Base-by-base conservation (phyloP, 208 protist species). In the Tritrichomonas musculus region DNA sequence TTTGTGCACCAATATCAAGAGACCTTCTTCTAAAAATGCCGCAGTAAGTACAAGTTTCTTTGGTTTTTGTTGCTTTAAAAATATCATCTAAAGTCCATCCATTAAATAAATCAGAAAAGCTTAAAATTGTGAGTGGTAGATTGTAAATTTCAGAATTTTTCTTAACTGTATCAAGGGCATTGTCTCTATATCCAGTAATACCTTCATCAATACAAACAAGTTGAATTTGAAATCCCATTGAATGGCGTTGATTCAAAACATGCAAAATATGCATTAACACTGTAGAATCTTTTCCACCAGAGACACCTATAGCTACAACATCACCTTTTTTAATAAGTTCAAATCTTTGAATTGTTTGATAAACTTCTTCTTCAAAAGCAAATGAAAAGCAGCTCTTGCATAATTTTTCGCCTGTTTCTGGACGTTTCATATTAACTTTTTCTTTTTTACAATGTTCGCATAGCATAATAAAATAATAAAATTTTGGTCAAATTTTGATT, bases 201-300 rank as follows among this genome's bases (percentile, higher is more conserved):
- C 95, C 95, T 69, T 96, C 95, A 80, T 96, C 95, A 92, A 96
- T 92, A 41, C 94, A 94, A 41, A 96, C 30, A 55, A 96, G 49
- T 36, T 82, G 30, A 41, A 96, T 55, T 64, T 96, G 25, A 39
- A 94, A 33, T 64, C 65, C 92, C 41, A 94, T 95, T 11, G 94
- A 57, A 33, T 94, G 27, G 2, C 80, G 11, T 11, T 33, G 88
- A 41, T 96, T 95, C 25, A 96, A 44, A 14, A 72, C 73, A 13
- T 41, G 0, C 11, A 95, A 3, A 39, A 95, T 65, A 77, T 96
- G 57, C 22, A 96, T 9, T 13, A 96, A 9, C 17, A 75, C 72
- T 44, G 93, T 88, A n/a, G 88, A 94, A n/a, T 95, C 95, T 92
- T 96, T 96, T 9, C 95, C 95, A 33, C 95, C 95, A 39, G 93